Evolutionary conservation across 805 yeast genomes (phyloP).

Genomic region (Ogataea allantospora): DNA sequence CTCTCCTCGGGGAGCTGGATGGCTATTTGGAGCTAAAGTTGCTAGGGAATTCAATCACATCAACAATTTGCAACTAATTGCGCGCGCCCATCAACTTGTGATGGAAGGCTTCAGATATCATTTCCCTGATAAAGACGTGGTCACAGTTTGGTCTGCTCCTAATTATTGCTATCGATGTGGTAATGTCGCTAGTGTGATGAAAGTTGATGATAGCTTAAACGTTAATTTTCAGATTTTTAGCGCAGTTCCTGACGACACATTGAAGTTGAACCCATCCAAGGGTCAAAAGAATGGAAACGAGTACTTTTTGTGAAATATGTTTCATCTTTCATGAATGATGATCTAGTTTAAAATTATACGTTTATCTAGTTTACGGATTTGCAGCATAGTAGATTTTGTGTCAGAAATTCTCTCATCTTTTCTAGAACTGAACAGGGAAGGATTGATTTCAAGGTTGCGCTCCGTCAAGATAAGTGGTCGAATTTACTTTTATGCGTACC

Average conservation of each 20-base stretch:
- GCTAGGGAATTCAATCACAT: slow-evolving; percentile 96
- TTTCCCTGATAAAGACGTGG: slow-evolving; percentile 87
- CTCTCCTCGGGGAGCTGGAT: slow-evolving; percentile 97
- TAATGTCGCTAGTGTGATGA: slow-evolving; percentile 97
- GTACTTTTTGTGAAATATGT: slow-evolving; percentile 32
- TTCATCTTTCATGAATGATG: slow-evolving; percentile 4
- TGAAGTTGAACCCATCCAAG: slow-evolving; percentile 36
- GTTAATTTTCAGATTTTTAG: slow-evolving; percentile 92
- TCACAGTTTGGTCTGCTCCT: slow-evolving; percentile 98
- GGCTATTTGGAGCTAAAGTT: slow-evolving; percentile 93
- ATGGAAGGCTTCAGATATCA: slow-evolving; percentile 98
- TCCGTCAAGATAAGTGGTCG: no score
- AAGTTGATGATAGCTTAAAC: slow-evolving; percentile 79
- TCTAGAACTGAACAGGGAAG: no score
- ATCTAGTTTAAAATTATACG: background rate
- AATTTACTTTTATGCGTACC: no score
- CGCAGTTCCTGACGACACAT: slow-evolving; percentile 86
- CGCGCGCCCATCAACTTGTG: slow-evolving; percentile 96
- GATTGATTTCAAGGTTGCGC: no score
- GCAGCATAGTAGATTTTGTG: background rate
- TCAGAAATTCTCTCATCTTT: background rate
- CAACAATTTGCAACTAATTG: slow-evolving; percentile 81
- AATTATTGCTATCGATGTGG: slow-evolving; percentile 98
- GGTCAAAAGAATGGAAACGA: slow-evolving; percentile 38
- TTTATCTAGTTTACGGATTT: background rate